A percentile compares a stretch with the other conserved stretches of the same genome.
phyloP scores from a whole-genome alignment of 2,329 filamentous ascomycete genomes.

The Hypoxylon sp. region DNA sequence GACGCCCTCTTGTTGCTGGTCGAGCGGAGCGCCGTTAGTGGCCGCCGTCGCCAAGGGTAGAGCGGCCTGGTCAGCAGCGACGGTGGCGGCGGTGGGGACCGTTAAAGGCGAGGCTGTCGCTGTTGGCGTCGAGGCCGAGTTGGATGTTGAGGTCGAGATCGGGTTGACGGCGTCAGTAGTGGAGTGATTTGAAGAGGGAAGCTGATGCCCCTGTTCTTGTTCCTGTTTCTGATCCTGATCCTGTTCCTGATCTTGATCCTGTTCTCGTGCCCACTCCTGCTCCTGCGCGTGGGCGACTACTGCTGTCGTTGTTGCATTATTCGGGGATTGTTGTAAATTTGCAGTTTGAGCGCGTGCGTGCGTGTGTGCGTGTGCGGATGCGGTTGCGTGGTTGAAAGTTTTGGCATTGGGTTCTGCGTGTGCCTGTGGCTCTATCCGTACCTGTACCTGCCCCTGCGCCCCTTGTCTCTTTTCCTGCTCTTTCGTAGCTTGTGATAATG shows the following conservation, averaged over 20 bases:
- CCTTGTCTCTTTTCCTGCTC: conserved; percentile 47
- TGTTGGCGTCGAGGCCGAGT: conserved; percentile 23
- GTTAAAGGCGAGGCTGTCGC: conserved; percentile 34
- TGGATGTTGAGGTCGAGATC: conserved; percentile 41
- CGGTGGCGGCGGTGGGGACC: conserved; percentile 27
- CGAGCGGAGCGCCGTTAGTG: conserved; percentile 36
- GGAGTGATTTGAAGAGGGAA: conserved; percentile 42
- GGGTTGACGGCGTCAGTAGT: conserved; percentile 38
- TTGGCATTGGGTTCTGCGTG: conserved; percentile 48
- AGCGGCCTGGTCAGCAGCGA: conserved; percentile 39
- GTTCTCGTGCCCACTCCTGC: conserved; percentile 49
- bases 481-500: conserved; percentile 50
- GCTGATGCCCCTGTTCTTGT: conserved; percentile 24
- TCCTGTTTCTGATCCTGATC: conserved; percentile 21
- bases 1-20: conserved; percentile 43
- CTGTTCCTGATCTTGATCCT: conserved; percentile 40
- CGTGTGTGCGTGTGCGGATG: conserved; percentile 34
- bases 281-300: conserved; percentile 47
- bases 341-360: conserved; percentile 48
- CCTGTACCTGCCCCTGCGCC: conserved; percentile 48
- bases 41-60: conserved; percentile 37
- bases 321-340: conserved; percentile 46
- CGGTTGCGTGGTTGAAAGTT: conserved; percentile 44
- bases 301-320: conserved; percentile 50
- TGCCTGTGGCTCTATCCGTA: conserved; percentile 45